Conservation (phyloP, 176 grass and related monocot species). For the Carex myosuroides region DNA sequence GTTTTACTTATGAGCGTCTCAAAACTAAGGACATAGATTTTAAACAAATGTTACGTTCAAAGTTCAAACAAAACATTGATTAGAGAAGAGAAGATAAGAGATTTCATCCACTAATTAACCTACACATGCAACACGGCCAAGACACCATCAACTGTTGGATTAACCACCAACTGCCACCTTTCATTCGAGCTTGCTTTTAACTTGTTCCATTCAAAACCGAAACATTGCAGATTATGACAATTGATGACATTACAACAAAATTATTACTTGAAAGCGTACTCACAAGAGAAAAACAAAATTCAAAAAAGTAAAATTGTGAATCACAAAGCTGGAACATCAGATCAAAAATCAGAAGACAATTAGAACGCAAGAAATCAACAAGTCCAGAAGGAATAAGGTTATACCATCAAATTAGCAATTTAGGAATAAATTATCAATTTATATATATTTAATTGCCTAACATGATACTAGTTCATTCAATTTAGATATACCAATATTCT, state of each 20-base stretch:
- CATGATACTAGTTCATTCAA: not conserved
- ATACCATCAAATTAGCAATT: constrained; percentile 13
- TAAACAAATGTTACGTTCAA: too few relatives aligned
- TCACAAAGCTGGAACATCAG: not conserved
- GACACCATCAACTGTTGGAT: too few relatives aligned
- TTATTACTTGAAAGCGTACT: not conserved
- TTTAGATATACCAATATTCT: constrained; percentile 17
- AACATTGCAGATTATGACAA: too few relatives aligned
- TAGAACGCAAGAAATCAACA: not conserved
- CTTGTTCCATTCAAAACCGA: too few relatives aligned
- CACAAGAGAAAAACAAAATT: not conserved
- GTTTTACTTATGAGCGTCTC: too few relatives aligned
- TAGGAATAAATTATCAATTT: constrained; percentile 3
- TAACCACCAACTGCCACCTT: too few relatives aligned
- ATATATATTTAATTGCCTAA: constrained; percentile 21
- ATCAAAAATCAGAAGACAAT: not conserved
- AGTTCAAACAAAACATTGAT: too few relatives aligned
- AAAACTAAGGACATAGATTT: too few relatives aligned
- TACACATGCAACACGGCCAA: too few relatives aligned
- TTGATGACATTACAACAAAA: not conserved
- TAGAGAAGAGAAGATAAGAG: too few relatives aligned
- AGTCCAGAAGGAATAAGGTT: constrained; percentile 4
- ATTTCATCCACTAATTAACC: too few relatives aligned
- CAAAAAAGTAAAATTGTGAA: not conserved
- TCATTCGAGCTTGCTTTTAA: too few relatives aligned